Evolutionary conservation across 192 early-diverging fungal species (phyloP), one percentile per base, ranked within the genome.

Genomic region (Umbelopsis sp.): DNA sequence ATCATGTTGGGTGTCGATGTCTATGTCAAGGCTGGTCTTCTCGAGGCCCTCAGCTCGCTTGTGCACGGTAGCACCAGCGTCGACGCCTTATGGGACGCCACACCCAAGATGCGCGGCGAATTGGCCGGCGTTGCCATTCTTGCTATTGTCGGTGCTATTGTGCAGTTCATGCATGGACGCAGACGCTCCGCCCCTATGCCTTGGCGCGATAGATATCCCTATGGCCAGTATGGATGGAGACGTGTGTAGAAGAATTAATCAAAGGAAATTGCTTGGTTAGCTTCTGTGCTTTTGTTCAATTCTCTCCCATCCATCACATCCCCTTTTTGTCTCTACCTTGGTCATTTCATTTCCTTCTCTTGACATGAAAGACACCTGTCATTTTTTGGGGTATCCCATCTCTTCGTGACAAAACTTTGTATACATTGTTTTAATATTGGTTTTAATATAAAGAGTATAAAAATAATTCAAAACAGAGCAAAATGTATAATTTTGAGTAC

Each of bases 1-100:
- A 84, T 94, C 77, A 86, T 91, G 71, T 67, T 89, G 22, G 95
- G 95, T 52, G 85, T 95, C 46, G 95, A 96, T 78, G 84, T 90
- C 69, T 96, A 92, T 81, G 84, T 85, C n/a, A 74, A 86, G 15
- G 90, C 92, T 13, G 94, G 94, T 6, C 90, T 93, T 76, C 70
- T 79, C 33, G 80, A 88, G 30, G 82, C 89, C n/a, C 76, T 89
- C 18, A 53, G 79, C 20, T 70, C 76, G 3, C 86, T 93, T 70
- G 69, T 91, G 67, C 79, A 81, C 67, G 78, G 82, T 21, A 72
- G 78, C 10, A 78, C 77, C 30, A 61, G 15, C 13, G 21, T 70
- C 4, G 30, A 69, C 49, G 72, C 64, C 7, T 71, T 77, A 44
- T 67, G 74, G 30, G 25, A 68, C 4, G 70, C 74, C 46, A 79